A percentile compares a stretch with the other conserved stretches of the same genome.
phyloP scores from a whole-genome alignment of 2,329 filamentous ascomycete genomes.

The Sporothrix globosa region DNA sequence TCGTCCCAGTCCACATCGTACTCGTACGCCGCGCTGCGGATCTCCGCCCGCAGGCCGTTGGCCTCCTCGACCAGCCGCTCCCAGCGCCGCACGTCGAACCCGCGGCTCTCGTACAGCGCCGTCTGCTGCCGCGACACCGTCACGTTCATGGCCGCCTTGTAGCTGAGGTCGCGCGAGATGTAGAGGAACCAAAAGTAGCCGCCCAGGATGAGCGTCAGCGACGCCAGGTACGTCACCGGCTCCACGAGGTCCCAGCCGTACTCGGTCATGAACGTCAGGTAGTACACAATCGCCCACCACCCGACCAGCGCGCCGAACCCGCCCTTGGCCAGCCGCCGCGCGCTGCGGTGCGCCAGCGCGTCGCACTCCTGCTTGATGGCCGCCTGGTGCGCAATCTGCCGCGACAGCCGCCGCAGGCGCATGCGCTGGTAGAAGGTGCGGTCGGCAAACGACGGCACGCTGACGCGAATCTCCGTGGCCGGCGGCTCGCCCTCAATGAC shows the following conservation, averaged over 20 bases:
- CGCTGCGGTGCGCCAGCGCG: constrained; percentile 71
- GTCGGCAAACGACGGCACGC: constrained; percentile 85
- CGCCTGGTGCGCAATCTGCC: constrained; percentile 68
- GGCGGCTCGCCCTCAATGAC: constrained; percentile 68
- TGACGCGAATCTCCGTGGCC: constrained; percentile 67
- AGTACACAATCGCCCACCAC: constrained; percentile 86
- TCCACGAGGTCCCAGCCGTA: constrained; percentile 91
- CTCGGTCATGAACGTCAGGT: constrained; percentile 70
- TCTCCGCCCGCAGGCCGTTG: constrained; percentile 75
- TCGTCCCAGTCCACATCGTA: constrained; percentile 93
- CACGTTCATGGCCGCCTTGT: constrained; percentile 82
- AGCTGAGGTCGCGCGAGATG: constrained; percentile 86
- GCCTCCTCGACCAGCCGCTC: constrained; percentile 77
- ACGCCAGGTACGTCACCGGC: constrained; percentile 85
- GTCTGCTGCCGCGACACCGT: constrained; percentile 79
- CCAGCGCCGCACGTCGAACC: constrained; percentile 78
- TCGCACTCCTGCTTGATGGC: constrained; percentile 83
- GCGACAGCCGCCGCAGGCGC: constrained; percentile 71
- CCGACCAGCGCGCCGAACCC: constrained; percentile 72
- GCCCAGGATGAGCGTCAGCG: constrained; percentile 82
- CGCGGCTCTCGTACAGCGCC: constrained; percentile 72
- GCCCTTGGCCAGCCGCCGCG: constrained; percentile 76
- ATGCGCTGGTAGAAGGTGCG: constrained; percentile 86
- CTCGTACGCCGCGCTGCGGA: constrained; percentile 78
- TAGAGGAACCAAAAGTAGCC: constrained; percentile 95